Percentiles rank a stretch among this genome's conserved stretches.
Evolutionary conservation across 2,329 filamentous ascomycete species (phyloP).

Genomic region (Verticillium longisporum): DNA sequence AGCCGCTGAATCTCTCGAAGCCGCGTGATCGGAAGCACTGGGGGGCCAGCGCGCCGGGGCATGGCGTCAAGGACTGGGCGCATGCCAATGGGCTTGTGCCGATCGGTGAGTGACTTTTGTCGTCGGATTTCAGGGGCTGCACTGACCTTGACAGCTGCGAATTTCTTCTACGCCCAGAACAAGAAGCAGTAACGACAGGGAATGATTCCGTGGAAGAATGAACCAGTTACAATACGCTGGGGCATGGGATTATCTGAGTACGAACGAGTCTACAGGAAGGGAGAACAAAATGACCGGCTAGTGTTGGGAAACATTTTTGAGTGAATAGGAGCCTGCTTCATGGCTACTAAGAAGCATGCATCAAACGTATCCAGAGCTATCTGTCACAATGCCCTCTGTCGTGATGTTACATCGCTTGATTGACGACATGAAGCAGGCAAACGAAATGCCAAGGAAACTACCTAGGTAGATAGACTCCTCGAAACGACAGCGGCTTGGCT

Average conservation of each 20-base stretch:
- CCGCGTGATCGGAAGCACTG: constrained; percentile 30
- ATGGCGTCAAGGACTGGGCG: constrained; percentile 33
- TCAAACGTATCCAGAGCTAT: no score
- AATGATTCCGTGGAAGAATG: no score
- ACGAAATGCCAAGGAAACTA: no score
- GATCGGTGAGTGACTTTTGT: constrained; percentile 25
- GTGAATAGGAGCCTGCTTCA: no score
- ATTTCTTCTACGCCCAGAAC: constrained; percentile 34
- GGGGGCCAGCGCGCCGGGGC: constrained; percentile 26
- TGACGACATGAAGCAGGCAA: no score
- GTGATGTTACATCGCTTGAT: no score
- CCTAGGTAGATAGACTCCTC: no score
- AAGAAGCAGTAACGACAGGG: constrained; percentile 22
- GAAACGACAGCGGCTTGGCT: no score
- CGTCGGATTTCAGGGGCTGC: neutral
- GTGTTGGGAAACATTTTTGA: no score
- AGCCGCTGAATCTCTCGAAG: constrained; percentile 23
- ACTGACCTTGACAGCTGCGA: constrained; percentile 25
- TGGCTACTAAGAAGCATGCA: no score
- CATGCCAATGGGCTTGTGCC: constrained; percentile 30
- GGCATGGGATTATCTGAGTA: neutral
- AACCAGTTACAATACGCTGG: no score
- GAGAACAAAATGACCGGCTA: neutral
- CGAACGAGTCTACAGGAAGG: neutral
- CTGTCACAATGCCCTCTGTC: no score